A percentile compares a stretch with the other conserved stretches of the same genome.
Evolutionary conservation across 768 basidiomycete species (phyloP).

Genomic region (Boletellus emodensis): DNA sequence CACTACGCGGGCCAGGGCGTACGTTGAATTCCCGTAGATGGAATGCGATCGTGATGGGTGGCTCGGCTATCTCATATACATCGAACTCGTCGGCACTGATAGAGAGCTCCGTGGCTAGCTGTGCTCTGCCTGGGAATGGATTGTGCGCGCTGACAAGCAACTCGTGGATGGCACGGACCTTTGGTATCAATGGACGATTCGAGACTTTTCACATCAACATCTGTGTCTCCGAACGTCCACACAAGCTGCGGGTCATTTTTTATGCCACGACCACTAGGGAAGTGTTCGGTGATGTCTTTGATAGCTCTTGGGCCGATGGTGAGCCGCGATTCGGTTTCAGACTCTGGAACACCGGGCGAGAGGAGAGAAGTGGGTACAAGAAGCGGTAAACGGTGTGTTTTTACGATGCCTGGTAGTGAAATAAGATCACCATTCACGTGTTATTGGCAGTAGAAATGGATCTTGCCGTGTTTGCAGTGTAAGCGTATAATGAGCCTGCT

Average conservation of each 20-base stretch:
- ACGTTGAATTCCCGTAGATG: constrained; percentile 85
- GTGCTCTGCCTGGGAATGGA: constrained; percentile 45
- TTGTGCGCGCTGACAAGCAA: not conserved
- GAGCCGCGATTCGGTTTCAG: constrained; percentile 55
- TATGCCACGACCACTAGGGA: constrained; percentile 56
- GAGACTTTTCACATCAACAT: constrained; percentile 65
- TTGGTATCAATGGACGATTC: constrained; percentile 63
- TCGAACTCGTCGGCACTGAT: constrained; percentile 83
- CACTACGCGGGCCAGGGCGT: constrained; percentile 9
- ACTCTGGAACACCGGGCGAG: constrained; percentile 63
- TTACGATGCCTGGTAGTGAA: constrained; percentile 57
- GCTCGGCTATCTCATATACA: constrained; percentile 58
- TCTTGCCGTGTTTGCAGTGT: constrained; percentile 78
- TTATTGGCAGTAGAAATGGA: not conserved
- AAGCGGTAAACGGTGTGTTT: constrained; percentile 73
- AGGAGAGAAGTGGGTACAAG: constrained; percentile 54
- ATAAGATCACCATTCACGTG: constrained; percentile 10
- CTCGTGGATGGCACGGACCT: constrained; percentile 37
- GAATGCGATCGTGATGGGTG: constrained; percentile 69
- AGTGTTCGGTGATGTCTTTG: constrained; percentile 79
- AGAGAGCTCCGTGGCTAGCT: constrained; percentile 70
- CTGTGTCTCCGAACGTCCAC: constrained; percentile 71
- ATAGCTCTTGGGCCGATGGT: constrained; percentile 70
- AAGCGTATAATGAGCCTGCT: constrained; percentile 68
- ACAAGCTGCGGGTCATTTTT: constrained; percentile 76